Evolutionary conservation across 2,329 filamentous ascomycete genomes (phyloP).

Genomic region (Arthrinium phaeospermum): DNA sequence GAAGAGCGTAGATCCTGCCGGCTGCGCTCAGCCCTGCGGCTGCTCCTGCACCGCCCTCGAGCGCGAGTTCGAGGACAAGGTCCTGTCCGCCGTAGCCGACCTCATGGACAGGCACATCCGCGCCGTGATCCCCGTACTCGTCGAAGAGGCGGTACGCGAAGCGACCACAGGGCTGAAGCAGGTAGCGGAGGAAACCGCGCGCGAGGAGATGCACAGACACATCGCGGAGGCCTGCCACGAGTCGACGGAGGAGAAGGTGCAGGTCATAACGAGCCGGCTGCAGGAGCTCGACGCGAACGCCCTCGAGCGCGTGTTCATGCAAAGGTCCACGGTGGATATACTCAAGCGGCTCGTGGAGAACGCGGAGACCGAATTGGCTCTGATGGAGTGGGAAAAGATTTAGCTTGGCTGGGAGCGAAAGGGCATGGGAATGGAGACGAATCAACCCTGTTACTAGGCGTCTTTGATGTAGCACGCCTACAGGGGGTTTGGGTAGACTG

Average conservation of each 20-base stretch:
- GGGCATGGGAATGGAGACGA: not conserved
- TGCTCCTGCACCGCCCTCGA: not conserved
- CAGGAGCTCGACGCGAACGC: not conserved
- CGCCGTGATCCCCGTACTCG: not conserved
- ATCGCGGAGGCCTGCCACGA: not conserved
- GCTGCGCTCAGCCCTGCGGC: not conserved
- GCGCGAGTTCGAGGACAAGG: not conserved
- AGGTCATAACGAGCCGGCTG: not conserved
- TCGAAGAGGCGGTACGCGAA: not conserved
- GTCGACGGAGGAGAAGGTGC: slow-evolving; percentile 4
- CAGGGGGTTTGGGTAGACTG: not conserved
- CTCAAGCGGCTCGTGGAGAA: not conserved
- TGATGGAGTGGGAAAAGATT: slow-evolving; percentile 7
- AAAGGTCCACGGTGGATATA: not conserved
- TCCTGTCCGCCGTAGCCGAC: not conserved
- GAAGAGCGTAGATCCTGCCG: not conserved
- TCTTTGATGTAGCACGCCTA: no score
- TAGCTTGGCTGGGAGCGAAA: not conserved
- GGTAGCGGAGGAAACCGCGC: not conserved
- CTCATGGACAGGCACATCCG: not conserved
- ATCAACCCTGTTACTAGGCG: not conserved
- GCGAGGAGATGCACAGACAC: not conserved
- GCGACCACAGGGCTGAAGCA: not conserved
- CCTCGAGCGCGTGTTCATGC: slow-evolving; percentile 12
- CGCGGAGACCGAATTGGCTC: not conserved